A percentile compares a stretch with the other conserved stretches of the same genome.
These are phyloP conservation scores for Fusarium bulbicola DNA, from an alignment of 2,329 filamentous ascomycete genomes.

Conservation along the genomic window DNA sequence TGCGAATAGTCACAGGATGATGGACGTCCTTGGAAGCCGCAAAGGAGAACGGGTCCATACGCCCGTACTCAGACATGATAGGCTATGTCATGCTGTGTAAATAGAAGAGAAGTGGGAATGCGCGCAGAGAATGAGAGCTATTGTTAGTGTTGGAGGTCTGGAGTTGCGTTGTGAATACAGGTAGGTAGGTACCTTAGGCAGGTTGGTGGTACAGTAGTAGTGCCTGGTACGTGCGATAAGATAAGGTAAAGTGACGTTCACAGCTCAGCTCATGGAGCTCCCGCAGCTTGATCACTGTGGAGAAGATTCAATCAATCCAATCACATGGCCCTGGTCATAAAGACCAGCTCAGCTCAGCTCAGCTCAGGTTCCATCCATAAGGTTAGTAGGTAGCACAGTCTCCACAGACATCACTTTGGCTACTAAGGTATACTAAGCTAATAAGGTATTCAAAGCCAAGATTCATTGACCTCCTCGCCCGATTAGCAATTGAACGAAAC, in stretches of 20 bases:
- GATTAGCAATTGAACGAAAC: not conserved
- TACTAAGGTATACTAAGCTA: too few species aligned
- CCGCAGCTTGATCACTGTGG: not conserved
- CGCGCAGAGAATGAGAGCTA: not conserved
- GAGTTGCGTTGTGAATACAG: conserved; percentile 8
- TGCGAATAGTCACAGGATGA: conserved; percentile 74
- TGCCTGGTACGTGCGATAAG: conserved; percentile 12
- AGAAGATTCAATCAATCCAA: not conserved
- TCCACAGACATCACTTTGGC: not conserved
- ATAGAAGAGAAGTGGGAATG: not conserved
- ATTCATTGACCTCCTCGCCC: not conserved
- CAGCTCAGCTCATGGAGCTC: not conserved
- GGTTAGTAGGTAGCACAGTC: too few species aligned
- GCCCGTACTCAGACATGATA: conserved; percentile 52
- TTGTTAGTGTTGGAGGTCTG: not conserved
- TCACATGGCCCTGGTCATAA: not conserved
- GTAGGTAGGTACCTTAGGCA: not conserved
- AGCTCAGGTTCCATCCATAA: not conserved
- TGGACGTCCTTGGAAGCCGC: conserved; percentile 87
- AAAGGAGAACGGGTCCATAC: conserved; percentile 96
- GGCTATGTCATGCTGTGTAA: conserved; percentile 42
- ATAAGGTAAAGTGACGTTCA: conserved; percentile 9
- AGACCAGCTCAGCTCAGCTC: not conserved
- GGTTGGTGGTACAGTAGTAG: not conserved
- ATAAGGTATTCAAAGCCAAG: not conserved